phyloP scores from a whole-genome alignment of 2,329 filamentous ascomycete species.

The Colletotrichum sp. region DNA sequence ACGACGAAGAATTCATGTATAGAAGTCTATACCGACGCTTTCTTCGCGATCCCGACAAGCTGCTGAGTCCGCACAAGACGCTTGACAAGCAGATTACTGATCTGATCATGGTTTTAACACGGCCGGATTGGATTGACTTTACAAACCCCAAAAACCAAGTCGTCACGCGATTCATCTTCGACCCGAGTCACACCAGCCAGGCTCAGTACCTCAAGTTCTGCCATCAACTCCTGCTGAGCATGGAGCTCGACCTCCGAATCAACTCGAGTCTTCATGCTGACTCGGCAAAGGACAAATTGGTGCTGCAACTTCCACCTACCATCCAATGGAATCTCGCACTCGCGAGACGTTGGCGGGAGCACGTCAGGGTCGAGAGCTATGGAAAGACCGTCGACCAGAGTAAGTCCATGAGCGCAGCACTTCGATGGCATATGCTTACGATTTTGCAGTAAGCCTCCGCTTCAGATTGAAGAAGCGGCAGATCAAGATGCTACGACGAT shows the following conservation, averaged over 20 bases:
- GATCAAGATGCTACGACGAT: slow-evolving; percentile 69
- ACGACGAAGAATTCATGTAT: slow-evolving; percentile 63
- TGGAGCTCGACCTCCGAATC: slow-evolving; percentile 74
- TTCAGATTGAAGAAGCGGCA: slow-evolving; percentile 70
- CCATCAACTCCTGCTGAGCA: slow-evolving; percentile 74
- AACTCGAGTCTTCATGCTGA: slow-evolving; percentile 65
- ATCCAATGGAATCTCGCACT: slow-evolving; percentile 76
- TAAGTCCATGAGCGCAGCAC: slow-evolving; percentile 31
- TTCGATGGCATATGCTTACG: background rate
- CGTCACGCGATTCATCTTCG: slow-evolving; percentile 73
- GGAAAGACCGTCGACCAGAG: slow-evolving; percentile 56
- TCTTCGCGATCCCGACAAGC: slow-evolving; percentile 69
- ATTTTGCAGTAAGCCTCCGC: slow-evolving; percentile 60
- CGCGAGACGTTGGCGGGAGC: slow-evolving; percentile 74
- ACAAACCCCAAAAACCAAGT: slow-evolving; percentile 73
- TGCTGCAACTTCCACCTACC: slow-evolving; percentile 68
- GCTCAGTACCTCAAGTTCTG: slow-evolving; percentile 70
- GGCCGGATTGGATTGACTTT: slow-evolving; percentile 77
- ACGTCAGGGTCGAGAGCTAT: slow-evolving; percentile 68
- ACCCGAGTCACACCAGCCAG: slow-evolving; percentile 59
- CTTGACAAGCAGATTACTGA: slow-evolving; percentile 76
- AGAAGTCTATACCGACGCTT: slow-evolving; percentile 70
- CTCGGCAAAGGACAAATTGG: slow-evolving; percentile 66
- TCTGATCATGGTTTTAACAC: slow-evolving; percentile 70
- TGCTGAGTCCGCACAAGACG: slow-evolving; percentile 62